Conservation (phyloP, 202 grass and related monocot genomes). For the Panicum virgatum region DNA sequence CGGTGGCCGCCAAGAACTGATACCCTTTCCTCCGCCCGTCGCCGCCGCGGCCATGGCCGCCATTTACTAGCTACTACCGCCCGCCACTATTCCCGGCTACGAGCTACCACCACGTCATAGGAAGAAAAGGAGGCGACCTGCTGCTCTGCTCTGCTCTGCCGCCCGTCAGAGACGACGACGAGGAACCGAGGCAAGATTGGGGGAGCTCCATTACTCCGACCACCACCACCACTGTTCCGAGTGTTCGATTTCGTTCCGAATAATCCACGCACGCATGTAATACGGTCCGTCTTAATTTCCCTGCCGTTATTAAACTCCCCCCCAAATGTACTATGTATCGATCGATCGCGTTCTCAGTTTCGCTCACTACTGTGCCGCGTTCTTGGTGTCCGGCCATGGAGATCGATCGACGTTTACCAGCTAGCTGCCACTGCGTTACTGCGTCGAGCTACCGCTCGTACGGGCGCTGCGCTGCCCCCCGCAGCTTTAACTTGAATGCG, state of each 20-base stretch:
- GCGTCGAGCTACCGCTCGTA: not conserved
- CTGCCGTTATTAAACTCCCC: not conserved
- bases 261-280: not conserved
- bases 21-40: too few species aligned
- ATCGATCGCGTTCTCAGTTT: not conserved
- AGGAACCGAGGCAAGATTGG: too few species aligned
- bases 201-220: not conserved
- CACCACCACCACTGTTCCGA: too few species aligned
- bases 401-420: not conserved
- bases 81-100: not conserved
- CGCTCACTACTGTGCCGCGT: too few species aligned
- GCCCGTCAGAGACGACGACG: too few species aligned
- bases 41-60: too few species aligned
- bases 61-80: not conserved
- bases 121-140: too few species aligned
- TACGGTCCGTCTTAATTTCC: not conserved
- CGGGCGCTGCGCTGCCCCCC: not conserved
- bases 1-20: conserved; percentile 39
- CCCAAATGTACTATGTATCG: not conserved
- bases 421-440: not conserved
- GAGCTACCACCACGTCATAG: not conserved
- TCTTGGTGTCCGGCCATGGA: not conserved
- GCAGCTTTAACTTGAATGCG: not conserved
- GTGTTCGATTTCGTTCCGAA: not conserved
- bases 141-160: too few species aligned